These are phyloP conservation scores for Coelastrella sp. DNA, from an alignment of 139 green algal species.

Conservation along the genomic window DNA sequence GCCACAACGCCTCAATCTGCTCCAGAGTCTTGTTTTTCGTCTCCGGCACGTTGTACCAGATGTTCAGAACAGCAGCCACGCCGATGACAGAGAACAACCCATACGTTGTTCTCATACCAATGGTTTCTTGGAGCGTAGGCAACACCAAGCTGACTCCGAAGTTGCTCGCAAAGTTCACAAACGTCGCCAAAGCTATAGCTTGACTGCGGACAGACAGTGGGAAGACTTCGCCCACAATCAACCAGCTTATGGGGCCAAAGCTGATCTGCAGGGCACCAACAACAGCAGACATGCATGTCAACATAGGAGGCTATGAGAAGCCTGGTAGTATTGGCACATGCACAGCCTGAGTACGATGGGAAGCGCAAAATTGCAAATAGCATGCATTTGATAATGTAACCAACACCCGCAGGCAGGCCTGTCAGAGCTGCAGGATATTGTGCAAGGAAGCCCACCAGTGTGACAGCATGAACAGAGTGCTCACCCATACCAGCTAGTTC, in stretches of 20 bases:
- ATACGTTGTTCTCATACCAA: slow-evolving; percentile 83
- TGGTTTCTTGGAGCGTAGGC: slow-evolving; percentile 72
- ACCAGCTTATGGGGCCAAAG: slow-evolving; percentile 95
- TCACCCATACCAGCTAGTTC: background rate
- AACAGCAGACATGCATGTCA: background rate
- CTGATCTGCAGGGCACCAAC: slow-evolving; percentile 63
- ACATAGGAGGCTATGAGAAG: too few species aligned
- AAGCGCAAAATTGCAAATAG: too few species aligned
- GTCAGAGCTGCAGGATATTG: too few species aligned
- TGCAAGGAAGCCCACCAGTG: too few species aligned
- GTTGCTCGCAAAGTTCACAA: slow-evolving; percentile 95
- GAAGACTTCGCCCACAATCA: slow-evolving; percentile 92
- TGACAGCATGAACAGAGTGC: too few species aligned
- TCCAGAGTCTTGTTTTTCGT: slow-evolving; percentile 95
- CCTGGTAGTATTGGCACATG: too few species aligned
- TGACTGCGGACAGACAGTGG: slow-evolving; percentile 80
- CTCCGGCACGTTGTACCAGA: slow-evolving; percentile 88
- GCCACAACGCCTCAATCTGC: slow-evolving; percentile 89
- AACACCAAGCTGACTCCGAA: slow-evolving; percentile 84
- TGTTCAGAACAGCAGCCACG: slow-evolving; percentile 72
- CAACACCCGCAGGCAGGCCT: too few species aligned
- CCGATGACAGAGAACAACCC: slow-evolving; percentile 82
- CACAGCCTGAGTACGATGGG: too few species aligned
- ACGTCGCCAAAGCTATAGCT: slow-evolving; percentile 87
- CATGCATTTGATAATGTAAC: too few species aligned